Evolutionary conservation across 257 asterid genomes (phyloP), one percentile per base, ranked within the genome.

Genomic region (Solanum etuberosum): DNA sequence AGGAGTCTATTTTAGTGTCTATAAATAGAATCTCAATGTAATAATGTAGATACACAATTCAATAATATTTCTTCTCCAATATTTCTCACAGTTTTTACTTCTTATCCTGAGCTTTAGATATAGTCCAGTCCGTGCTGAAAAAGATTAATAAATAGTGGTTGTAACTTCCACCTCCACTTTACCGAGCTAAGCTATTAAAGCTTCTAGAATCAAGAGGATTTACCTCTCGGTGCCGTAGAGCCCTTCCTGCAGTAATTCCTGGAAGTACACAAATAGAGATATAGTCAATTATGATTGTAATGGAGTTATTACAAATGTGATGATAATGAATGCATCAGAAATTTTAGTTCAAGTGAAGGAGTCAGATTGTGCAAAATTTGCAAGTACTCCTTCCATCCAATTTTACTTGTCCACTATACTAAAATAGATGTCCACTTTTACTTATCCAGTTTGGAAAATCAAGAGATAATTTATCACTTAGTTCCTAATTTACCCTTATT

Each of bases 181-280:
- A 81, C 37, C 68, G 4, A 81, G 68, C 68, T 81, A 38, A 73
- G 29, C n/a, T 88, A 23, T 8, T 71, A 32, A 27, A 51, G 70
- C 85, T 72, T 86, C 18, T 31, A 27, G 32, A 85, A 65, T 32
- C 10, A 35, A 27, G 67, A 85, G 73, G 80, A 85, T 42, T 81
- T 89, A 97, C 99, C 95, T 91, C 86, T 92, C 92, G 95, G 92
- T 23, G 86, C 92, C 6, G 93, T 95, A 61, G 97, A 90, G 87
- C 99, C 99, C 92, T 89, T 94, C 94, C 95, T 90, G 94, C 99
- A 97, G 90, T 94, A 97, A 92, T 95, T 94, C 85, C 99, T 97
- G 99, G 83, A 89, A 86, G 88, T 51, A 89, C 71, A 84, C 83
- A 81, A 59, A 83, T 51, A 83, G 83, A 87, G 87, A 68, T 42